Base-by-base conservation (phyloP, 2,329 filamentous ascomycete species). In the Scedosporium dehoogii region DNA sequence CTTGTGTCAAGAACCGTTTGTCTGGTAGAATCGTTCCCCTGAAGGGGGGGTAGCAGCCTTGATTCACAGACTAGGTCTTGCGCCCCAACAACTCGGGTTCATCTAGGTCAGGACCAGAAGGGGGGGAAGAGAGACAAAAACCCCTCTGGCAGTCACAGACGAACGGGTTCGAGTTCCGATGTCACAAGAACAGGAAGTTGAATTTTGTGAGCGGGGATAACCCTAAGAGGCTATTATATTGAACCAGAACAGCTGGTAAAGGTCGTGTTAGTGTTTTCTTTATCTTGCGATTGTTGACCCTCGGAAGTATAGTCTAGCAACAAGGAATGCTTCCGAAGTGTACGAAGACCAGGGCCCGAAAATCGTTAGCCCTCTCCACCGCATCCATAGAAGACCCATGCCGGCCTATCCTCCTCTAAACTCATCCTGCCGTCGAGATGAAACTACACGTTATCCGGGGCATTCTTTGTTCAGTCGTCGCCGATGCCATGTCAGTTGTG, bases 201-300 rank as follows among this genome's bases (percentile, higher is more conserved):
- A 67, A 1, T 78, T 77, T 63, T 63, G 67, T 3, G 81, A 88
- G 12, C 69, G 84, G 88, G 61, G 79, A 81, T 3, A 75, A 78
- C 29, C 86, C 93, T 68, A 78, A 82, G 68, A 67, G 74, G 79
- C 23, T 93, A 92, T 75, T 92, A 92, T 72, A 82, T 85, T 0
- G 89, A 92, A 70, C 83, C 89, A 18, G 85, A 87, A 71, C 73
- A 82, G 60, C 73, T 92, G 29, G 70, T 92, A 0, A 87, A 85
- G 61, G 79, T 83, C 2, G 78, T 72, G 63, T 61, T 51, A 58
- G 61, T 51, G n/a, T 25, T 6, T 58, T 6, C n/a, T 23, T 48
- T 48, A 21, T 21, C 1, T n/a, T 21, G 4, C 51, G 9, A 27
- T 6, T 16, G 51, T 27, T 55, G 51, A 2, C 12, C 51, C 23